Evolutionary conservation across 139 green algal genomes (phyloP), one percentile per base, ranked within the genome.

Genomic region (Chlamydomonas sphaeroides): DNA sequence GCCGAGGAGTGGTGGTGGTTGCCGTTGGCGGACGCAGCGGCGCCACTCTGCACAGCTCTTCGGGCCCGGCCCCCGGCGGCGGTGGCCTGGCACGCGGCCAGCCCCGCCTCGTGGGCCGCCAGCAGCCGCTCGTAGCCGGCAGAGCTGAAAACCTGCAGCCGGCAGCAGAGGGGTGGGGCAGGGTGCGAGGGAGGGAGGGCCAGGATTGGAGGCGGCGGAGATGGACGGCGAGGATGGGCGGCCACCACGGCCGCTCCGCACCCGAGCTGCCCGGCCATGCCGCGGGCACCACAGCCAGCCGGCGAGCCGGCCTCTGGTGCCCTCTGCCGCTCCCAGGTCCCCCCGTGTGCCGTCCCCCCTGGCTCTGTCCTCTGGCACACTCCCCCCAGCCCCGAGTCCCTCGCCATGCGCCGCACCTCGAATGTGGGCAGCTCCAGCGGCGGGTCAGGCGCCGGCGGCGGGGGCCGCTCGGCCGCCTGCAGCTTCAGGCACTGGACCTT

Each of bases 401-500:
- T 25, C 2, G 8, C 56, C 28, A n/a, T n/a, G n/a, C n/a, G n/a
- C n/a, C n/a, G n/a, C 48, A 68, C 68, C 68, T 85, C 7, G 11
- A 7, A 1, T 5, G 36, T 45, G 33, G 79, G 66, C 68, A 73
- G 36, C 51, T 33, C 36, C 48, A 71, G 32, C 26, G 71, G 67
- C 10, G 38, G 53, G 67, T 70, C 79, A 11, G 79, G 67, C 33
- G 79, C 15, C 15, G 72, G 72, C 20, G 38, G 36, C 26, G 72
- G 36, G 3, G 56, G 72, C 26, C 38, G 57, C 4, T 42, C 65
- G 14, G 68, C 66, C 41, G 62, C 49, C 68, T 45, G 26, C 41
- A 74, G 80, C 49, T n/a, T 38, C 3, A 65, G 61, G 61, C 80
- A 86, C 3, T 70, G 36, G 2, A 32, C 62, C 71, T 81, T 81